A percentile compares a stretch with the other conserved stretches of the same genome.
These are phyloP conservation scores for Fusarium sp. DNA, from an alignment of 2,329 filamentous ascomycete genomes.

Conservation along the genomic window DNA sequence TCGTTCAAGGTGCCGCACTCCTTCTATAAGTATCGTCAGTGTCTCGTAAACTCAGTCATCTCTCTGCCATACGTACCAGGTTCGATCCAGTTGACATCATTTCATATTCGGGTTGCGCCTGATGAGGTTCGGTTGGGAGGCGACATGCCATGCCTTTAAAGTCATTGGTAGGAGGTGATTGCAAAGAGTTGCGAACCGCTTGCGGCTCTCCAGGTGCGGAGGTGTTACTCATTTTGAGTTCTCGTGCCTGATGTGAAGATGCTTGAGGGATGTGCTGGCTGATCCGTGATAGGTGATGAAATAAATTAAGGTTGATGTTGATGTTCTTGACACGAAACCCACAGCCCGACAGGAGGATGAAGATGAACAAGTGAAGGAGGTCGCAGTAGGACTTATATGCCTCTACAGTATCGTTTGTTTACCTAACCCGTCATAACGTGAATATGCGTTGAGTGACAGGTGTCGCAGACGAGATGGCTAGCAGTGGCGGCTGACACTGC, in stretches of 20 bases:
- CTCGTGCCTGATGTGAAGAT: neutral
- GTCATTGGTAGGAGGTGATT: neutral
- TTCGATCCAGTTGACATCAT: neutral
- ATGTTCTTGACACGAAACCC: neutral
- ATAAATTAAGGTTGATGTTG: neutral
- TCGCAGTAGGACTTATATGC: neutral
- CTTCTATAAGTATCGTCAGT: constrained; percentile 8
- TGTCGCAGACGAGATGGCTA: neutral
- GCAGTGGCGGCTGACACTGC: constrained; percentile 10
- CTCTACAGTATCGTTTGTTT: neutral
- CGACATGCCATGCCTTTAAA: neutral
- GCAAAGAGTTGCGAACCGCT: neutral
- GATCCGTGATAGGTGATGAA: neutral
- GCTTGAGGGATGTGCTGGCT: neutral
- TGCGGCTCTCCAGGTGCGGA: neutral
- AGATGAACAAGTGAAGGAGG: neutral
- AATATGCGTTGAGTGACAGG: neutral
- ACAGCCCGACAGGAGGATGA: neutral
- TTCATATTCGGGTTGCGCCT: neutral
- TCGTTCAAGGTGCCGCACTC: neutral
- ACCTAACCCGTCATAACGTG: neutral
- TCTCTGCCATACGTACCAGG: neutral
- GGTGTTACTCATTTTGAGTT: constrained; percentile 1
- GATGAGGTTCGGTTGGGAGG: neutral
- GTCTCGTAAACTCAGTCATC: neutral